These are phyloP conservation scores for Camellia lanceoleosa DNA, from an alignment of 148 eudicot species.

Conservation along the genomic window DNA sequence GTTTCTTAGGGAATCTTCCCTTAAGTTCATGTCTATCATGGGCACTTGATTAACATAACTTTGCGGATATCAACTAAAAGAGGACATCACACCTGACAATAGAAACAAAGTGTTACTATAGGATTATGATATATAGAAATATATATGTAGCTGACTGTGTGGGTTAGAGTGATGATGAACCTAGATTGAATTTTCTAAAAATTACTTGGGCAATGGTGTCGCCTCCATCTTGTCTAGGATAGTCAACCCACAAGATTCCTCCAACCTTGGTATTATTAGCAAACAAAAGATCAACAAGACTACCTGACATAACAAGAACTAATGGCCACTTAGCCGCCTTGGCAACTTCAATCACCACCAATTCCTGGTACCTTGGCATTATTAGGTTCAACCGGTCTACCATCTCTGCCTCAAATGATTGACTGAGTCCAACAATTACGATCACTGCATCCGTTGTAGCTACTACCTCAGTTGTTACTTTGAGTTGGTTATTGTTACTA, in stretches of 20 bases:
- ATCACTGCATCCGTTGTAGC: neutral
- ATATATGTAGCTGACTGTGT: too few species aligned
- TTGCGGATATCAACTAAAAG: too few species aligned
- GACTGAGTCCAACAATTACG: neutral
- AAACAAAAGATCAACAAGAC: neutral
- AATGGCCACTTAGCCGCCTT: neutral
- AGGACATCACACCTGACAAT: too few species aligned
- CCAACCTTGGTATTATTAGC: neutral
- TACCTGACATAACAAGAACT: neutral
- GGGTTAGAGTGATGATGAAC: too few species aligned
- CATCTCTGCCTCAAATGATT: neutral
- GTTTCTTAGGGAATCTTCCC: too few species aligned
- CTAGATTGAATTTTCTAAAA: neutral
- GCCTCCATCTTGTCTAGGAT: neutral
- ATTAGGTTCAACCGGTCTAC: neutral
- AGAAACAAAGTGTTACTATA: too few species aligned
- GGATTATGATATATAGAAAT: too few species aligned
- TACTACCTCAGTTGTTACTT: neutral
- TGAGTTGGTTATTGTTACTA: neutral
- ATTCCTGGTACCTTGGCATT: neutral
- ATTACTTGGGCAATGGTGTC: neutral
- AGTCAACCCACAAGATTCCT: neutral
- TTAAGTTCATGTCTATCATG: too few species aligned
- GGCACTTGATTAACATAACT: too few species aligned
- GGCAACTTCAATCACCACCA: neutral